phyloP scores from a whole-genome alignment of 108 stramenopile species.

The Bacterosira constricta region DNA sequence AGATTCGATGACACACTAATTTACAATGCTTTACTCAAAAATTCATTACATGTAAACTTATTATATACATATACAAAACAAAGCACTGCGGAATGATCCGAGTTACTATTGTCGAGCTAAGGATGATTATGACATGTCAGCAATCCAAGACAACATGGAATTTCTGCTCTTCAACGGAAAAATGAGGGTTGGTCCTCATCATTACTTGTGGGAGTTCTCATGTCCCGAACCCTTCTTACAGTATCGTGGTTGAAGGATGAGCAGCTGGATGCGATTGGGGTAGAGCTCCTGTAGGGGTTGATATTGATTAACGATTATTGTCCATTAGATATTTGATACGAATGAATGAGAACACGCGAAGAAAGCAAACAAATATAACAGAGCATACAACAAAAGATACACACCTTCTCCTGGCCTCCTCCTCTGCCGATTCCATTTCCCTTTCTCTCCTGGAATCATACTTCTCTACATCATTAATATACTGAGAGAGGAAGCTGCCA shows the following conservation, averaged over 20 bases:
- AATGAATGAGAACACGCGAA: too few relatives aligned
- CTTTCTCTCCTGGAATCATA: conserved; percentile 55
- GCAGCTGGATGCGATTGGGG: conserved; percentile 4
- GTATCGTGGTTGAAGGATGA: not conserved
- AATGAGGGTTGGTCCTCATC: not conserved
- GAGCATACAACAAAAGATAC: not conserved
- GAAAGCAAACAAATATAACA: not conserved
- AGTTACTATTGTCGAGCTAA: too few relatives aligned
- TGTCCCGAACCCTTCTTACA: not conserved
- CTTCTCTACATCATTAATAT: conserved; percentile 70
- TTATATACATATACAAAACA: not conserved
- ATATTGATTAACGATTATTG: too few relatives aligned
- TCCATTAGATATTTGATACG: too few relatives aligned
- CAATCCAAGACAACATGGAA: too few relatives aligned
- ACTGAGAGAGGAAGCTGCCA: conserved; percentile 70
- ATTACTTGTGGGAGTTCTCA: conserved; percentile 16
- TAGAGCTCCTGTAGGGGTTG: conserved; percentile 9
- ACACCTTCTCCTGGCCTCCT: conserved; percentile 44
- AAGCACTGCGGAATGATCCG: too few relatives aligned
- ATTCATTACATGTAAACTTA: too few relatives aligned
- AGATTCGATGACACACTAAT: too few relatives aligned
- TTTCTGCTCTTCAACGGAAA: not conserved
- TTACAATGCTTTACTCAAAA: too few relatives aligned
- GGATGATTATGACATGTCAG: too few relatives aligned
- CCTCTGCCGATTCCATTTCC: conserved; percentile 44